phyloP scores from a whole-genome alignment of 768 basidiomycete species.

The Lentinula sp. region DNA sequence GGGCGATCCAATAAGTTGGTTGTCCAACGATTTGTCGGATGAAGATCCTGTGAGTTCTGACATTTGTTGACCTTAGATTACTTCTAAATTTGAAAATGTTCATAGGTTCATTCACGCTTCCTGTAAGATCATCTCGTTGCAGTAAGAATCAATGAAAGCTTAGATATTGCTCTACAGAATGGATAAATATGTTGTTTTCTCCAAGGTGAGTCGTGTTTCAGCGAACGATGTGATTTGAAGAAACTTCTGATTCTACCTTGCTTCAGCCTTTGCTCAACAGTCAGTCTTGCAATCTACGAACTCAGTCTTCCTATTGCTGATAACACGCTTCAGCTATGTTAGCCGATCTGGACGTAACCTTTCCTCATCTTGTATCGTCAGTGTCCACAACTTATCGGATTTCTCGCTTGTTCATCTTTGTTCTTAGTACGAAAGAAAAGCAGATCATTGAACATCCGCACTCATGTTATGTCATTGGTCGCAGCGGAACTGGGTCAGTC shows the following conservation, averaged over 20 bases:
- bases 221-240: background rate
- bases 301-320: background rate
- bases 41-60: background rate
- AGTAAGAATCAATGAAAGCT: background rate
- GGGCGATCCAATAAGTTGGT: slow-evolving; percentile 21
- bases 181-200: slow-evolving; percentile 41
- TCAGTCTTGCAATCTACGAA: background rate
- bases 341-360: slow-evolving; percentile 40
- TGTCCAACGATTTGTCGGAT: slow-evolving; percentile 26
- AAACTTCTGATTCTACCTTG: background rate
- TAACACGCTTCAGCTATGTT: slow-evolving; percentile 33
- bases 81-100: background rate
- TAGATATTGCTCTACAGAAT: slow-evolving; percentile 13
- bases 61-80: background rate
- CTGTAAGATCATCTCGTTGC: slow-evolving; percentile 32
- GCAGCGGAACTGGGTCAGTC: slow-evolving; percentile 68
- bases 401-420: background rate
- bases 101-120: slow-evolving; percentile 52
- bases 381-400: slow-evolving; percentile 13
- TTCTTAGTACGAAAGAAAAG: slow-evolving; percentile 37
- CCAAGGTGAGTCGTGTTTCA: slow-evolving; percentile 22
- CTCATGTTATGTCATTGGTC: slow-evolving; percentile 62
- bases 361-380: slow-evolving; percentile 36
- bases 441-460: slow-evolving; percentile 51
- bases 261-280: slow-evolving; percentile 8